These are phyloP conservation scores for Chaetomium sp. DNA, from an alignment of 2,329 filamentous ascomycete species.

Conservation along the genomic window DNA sequence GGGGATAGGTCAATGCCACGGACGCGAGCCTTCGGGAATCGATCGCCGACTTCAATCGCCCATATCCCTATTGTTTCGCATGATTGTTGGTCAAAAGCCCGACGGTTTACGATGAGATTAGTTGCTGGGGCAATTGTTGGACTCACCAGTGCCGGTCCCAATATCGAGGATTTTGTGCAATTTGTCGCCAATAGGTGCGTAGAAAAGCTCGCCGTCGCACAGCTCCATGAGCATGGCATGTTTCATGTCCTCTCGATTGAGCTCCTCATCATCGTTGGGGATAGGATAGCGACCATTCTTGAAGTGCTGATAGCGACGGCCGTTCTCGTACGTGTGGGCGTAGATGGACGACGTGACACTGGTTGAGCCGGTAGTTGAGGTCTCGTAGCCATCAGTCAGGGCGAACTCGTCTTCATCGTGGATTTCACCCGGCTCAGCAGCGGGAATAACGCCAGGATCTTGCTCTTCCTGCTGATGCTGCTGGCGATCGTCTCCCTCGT, in stretches of 20 bases:
- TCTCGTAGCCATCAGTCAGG: conserved; percentile 28
- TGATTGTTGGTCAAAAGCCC: background rate
- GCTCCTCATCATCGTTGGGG: conserved; percentile 49
- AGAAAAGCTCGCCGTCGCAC: conserved; percentile 44
- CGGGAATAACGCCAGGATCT: conserved; percentile 7
- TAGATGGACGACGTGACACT: conserved; percentile 35
- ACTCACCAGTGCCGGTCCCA: conserved; percentile 44
- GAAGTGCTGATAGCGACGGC: conserved; percentile 38
- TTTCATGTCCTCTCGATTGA: conserved; percentile 49
- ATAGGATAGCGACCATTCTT: conserved; percentile 38
- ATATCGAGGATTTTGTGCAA: conserved; percentile 44
- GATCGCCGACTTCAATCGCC: conserved; percentile 40
- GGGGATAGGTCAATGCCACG: conserved; percentile 46
- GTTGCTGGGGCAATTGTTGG: background rate
- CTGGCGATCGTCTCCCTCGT: background rate
- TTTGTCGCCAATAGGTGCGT: conserved; percentile 45
- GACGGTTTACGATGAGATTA: background rate
- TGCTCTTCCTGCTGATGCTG: background rate
- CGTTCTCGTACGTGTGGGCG: conserved; percentile 36
- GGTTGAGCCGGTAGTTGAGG: conserved; percentile 31
- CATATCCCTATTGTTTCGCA: conserved; percentile 3
- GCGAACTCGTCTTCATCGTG: conserved; percentile 21
- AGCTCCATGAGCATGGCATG: conserved; percentile 45
- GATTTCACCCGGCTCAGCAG: conserved; percentile 9
- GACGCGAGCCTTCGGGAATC: conserved; percentile 44